Base-by-base conservation (phyloP, 2,329 filamentous ascomycete species). In the Monosporascus sp. region DNA sequence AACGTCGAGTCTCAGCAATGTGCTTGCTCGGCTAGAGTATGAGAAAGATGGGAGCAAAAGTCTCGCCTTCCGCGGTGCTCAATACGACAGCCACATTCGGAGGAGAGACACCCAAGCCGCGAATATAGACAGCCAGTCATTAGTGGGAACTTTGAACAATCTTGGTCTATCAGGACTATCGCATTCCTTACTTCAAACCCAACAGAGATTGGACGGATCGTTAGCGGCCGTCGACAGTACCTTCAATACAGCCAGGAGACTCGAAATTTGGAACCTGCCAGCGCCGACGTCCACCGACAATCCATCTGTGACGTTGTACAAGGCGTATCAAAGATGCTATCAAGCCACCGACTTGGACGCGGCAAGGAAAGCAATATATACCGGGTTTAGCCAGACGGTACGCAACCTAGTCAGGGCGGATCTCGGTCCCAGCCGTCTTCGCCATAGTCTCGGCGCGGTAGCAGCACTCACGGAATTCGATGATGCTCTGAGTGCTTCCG, bases 211-310 rank as follows among this genome's bases (percentile, higher is more conserved):
- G 9, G 81, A 83, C 37, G 77, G 75, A 27, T 80, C 80, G 4
- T 75, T 80, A 2, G 72, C 78, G 7, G 83, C 82, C 1, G 74
- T 88, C 7, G 86, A 90, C 47, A 87, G 81, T 56, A 90, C 90
- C 50, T 87, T 96, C 58, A 81, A 84, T 50, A 90, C 89, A 6
- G 91, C 92, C 20, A 82, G 89, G 55, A 88, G 87, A 59, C 76
- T 97, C 17, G 91, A 94, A 60, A 87, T 93, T 63, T 99, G 94
- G 94, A 92, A 97, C 66, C 78, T 97, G 20, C 88, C 89, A 15
- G 85, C 86, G 0, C 89, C 91, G 1, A 75, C 78, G 7, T 73
- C 77, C 3, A 81, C 79, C 48, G 75, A 79, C 14, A 86, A 82
- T 31, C 82, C 87, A 52, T 77, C 86, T 1, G 85, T 87, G 3